Evolutionary conservation across 1,139 yeast species (phyloP), one percentile per base, ranked within the genome.

Genomic region (Pichia sp.): DNA sequence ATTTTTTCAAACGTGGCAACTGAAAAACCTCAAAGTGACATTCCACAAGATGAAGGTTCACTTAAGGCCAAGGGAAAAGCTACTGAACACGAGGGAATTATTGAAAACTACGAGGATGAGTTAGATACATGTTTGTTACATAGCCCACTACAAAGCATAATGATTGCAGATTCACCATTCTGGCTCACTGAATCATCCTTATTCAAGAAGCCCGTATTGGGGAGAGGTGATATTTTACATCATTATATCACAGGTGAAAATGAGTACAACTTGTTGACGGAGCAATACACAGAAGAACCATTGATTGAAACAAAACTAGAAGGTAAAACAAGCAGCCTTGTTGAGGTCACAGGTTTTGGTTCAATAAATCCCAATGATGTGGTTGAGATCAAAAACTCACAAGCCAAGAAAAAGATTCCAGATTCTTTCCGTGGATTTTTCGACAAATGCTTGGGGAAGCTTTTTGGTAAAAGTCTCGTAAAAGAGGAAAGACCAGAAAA

Each of bases 241-340:
- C 18, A 42, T 42, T 42, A 21, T 25, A 25, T 42, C 9, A 42
- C 45, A 16, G 45, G 45, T 42, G 45, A 42, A 42, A 31, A 42
- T 42, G 34, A 28, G 13, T 19, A 31, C n/a, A 42, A 16, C 7
- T 28, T 42, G n/a, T 10, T 26, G 26, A 31, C n/a, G 18, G 16
- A 31, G n/a, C 37, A 31, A n/a, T 31, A 13, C 18, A 31, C 37
- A n/a, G 34, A 26, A 21, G 21, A 30, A 26, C 34, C 45, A n/a
- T 16, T 25, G 23, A 42, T 42, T 13, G 45, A 23, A 42, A 23
- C 45, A 21, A 25, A 10, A 13, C 8, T 42, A n/a, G 45, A 42
- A 23, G 22, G 16, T 42, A n/a, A 25, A n/a, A 31, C 37, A 31
- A 31, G 18, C 6, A 31, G 37, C 18, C n/a, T 13, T n/a, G 37